A percentile compares a stretch with the other conserved stretches of the same genome.
Evolutionary conservation across 805 yeast species (phyloP).

Genomic region (Myxozyma lipomycoides): DNA sequence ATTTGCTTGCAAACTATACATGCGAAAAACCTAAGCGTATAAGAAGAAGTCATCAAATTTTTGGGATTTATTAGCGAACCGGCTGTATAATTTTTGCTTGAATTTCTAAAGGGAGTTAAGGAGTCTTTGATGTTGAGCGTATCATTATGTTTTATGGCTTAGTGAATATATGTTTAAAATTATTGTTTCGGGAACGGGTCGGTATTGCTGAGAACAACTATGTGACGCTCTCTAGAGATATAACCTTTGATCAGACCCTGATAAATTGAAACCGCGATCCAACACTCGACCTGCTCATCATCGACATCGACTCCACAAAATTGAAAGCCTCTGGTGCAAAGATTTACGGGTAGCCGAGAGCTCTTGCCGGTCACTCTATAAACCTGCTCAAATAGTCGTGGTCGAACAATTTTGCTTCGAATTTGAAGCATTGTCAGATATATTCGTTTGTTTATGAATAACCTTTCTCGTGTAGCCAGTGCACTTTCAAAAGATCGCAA

Average conservation of each 20-base stretch:
- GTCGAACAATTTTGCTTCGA: conserved; percentile 45
- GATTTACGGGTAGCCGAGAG: conserved; percentile 40
- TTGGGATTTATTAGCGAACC: too few relatives aligned
- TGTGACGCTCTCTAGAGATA: conserved; percentile 67
- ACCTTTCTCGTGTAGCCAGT: conserved; percentile 44
- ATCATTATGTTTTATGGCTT: too few relatives aligned
- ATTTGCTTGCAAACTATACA: too few relatives aligned
- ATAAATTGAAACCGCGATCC: conserved; percentile 61
- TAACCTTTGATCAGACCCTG: conserved; percentile 70
- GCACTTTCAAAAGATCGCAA: conserved; percentile 48
- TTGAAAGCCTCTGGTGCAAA: conserved; percentile 46
- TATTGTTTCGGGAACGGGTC: conserved; percentile 62
- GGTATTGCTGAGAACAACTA: conserved; percentile 69
- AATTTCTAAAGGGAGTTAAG: too few relatives aligned
- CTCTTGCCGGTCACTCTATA: conserved; percentile 32
- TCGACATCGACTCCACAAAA: conserved; percentile 30
- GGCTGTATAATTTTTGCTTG: too few relatives aligned
- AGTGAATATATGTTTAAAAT: too few relatives aligned
- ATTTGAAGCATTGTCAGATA: conserved; percentile 57
- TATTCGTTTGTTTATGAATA: conserved; percentile 55
- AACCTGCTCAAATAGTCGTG: conserved; percentile 48
- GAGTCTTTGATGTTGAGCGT: too few relatives aligned
- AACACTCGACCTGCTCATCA: conserved; percentile 61
- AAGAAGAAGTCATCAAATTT: too few relatives aligned
- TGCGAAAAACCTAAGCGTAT: too few relatives aligned